phyloP scores from a whole-genome alignment of 2,329 filamentous ascomycete genomes.

The Blastomyces percursus region DNA sequence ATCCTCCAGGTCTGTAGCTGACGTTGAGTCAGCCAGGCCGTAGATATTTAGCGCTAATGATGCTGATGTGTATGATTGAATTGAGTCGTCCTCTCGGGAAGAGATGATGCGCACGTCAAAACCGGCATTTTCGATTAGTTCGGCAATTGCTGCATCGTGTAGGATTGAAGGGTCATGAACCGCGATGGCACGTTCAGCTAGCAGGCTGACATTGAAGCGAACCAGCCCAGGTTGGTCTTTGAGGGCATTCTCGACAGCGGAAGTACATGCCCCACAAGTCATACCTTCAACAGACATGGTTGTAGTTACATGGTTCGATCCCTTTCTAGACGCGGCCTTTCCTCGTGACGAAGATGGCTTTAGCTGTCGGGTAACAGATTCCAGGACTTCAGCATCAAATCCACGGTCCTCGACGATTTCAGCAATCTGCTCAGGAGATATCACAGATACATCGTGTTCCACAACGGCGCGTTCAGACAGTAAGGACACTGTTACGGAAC shows the following conservation, averaged over 20 bases:
- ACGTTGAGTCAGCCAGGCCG: slow-evolving; percentile 59
- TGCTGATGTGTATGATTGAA: slow-evolving; percentile 46
- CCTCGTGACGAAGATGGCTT: slow-evolving; percentile 27
- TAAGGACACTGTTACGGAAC: slow-evolving; percentile 68
- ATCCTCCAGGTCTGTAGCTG: slow-evolving; percentile 62
- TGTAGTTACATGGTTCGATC: slow-evolving; percentile 49
- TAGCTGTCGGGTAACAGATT: slow-evolving; percentile 54
- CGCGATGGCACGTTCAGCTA: slow-evolving; percentile 84
- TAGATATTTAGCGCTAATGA: slow-evolving; percentile 74
- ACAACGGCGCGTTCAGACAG: slow-evolving; percentile 77
- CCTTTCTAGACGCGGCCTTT: slow-evolving; percentile 21
- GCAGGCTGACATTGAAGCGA: slow-evolving; percentile 87
- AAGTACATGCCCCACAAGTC: slow-evolving; percentile 95
- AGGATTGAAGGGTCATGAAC: slow-evolving; percentile 67
- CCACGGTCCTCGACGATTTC: slow-evolving; percentile 43
- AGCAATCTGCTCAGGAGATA: slow-evolving; percentile 39
- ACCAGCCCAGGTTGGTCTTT: slow-evolving; percentile 62
- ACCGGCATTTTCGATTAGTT: slow-evolving; percentile 78
- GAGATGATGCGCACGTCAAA: slow-evolving; percentile 80
- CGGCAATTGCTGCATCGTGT: slow-evolving; percentile 59
- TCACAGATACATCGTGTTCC: slow-evolving; percentile 56
- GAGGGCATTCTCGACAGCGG: slow-evolving; percentile 77
- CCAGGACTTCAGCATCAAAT: slow-evolving; percentile 40
- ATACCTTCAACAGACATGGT: slow-evolving; percentile 89
- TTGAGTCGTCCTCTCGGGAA: slow-evolving; percentile 51